These are phyloP conservation scores for Neofusicoccum cordaticola DNA, from an alignment of 2,329 filamentous ascomycete genomes.

Conservation along the genomic window DNA sequence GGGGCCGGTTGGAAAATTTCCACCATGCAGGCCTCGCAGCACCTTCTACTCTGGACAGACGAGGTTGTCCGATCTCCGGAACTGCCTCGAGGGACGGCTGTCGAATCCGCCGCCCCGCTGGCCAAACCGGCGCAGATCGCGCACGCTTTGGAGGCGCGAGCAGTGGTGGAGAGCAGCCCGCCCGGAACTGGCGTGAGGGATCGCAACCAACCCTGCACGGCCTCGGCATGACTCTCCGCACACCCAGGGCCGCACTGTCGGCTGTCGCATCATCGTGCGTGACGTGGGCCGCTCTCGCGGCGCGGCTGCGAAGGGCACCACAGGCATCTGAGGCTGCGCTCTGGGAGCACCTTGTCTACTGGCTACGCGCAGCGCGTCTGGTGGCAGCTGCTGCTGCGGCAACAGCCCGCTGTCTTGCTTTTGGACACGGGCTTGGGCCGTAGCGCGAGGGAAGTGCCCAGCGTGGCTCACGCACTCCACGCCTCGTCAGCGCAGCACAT, in stretches of 20 bases:
- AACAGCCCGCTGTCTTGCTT: neutral
- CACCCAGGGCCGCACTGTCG: neutral
- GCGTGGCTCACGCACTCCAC: neutral
- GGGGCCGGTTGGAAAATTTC: neutral
- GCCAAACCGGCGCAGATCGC: neutral
- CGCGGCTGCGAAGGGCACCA: neutral
- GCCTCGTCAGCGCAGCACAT: neutral
- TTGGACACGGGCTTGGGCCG: neutral
- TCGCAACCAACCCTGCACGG: neutral
- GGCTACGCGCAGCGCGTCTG: neutral
- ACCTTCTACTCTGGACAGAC: neutral
- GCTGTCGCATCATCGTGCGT: slow-evolving; percentile 4
- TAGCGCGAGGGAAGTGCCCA: neutral
- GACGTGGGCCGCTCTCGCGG: neutral
- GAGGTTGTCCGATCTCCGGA: neutral
- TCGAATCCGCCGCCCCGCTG: neutral
- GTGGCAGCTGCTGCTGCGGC: neutral
- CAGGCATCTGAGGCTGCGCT: neutral
- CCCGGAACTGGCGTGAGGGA: neutral
- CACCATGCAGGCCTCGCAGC: slow-evolving; percentile 2
- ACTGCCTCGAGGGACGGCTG: neutral
- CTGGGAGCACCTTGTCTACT: neutral
- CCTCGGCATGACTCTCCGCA: neutral
- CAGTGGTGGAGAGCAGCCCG: neutral
- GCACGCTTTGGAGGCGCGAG: neutral